Conservation (phyloP, 805 yeast species). For the Candida glaebosa region DNA sequence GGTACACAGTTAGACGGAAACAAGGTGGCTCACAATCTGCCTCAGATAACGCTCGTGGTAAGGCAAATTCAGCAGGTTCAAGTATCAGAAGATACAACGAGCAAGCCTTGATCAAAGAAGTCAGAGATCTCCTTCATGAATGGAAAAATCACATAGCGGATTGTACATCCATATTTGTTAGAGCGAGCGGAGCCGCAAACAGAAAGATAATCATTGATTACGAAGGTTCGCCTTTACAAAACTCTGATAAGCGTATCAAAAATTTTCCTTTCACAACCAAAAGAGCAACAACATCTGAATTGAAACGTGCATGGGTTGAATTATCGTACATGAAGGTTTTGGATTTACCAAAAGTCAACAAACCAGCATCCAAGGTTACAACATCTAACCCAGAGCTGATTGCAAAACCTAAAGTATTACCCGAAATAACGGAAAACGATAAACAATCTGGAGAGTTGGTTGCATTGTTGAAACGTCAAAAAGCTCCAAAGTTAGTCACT, state of each 20-base stretch:
- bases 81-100: conserved; percentile 87
- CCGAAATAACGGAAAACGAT: conserved; percentile 27
- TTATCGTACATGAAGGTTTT: conserved; percentile 56
- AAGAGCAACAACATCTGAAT: conserved; percentile 78
- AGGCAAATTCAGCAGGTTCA: conserved; percentile 96
- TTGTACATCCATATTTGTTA: conserved; percentile 69
- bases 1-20: conserved; percentile 93
- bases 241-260: conserved; percentile 59
- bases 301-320: conserved; percentile 81
- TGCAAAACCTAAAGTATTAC: conserved; percentile 1
- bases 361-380: conserved; percentile 12
- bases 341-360: conserved; percentile 51
- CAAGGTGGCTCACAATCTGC: conserved; percentile 98
- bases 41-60: conserved; percentile 86
- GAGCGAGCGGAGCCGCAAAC: conserved; percentile 75
- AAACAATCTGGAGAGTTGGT: conserved; percentile 57
- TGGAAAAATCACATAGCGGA: conserved; percentile 63
- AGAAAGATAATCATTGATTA: conserved; percentile 64
- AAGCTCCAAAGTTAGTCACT: conserved; percentile 67
- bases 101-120: conserved; percentile 72
- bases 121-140: conserved; percentile 57
- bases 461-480: conserved; percentile 62
- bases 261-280: conserved; percentile 85
- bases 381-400: conserved; percentile 5
- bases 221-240: conserved; percentile 51